phyloP scores from a whole-genome alignment of 352 stramenopile genomes.

The Halophytophthora batemanensis region DNA sequence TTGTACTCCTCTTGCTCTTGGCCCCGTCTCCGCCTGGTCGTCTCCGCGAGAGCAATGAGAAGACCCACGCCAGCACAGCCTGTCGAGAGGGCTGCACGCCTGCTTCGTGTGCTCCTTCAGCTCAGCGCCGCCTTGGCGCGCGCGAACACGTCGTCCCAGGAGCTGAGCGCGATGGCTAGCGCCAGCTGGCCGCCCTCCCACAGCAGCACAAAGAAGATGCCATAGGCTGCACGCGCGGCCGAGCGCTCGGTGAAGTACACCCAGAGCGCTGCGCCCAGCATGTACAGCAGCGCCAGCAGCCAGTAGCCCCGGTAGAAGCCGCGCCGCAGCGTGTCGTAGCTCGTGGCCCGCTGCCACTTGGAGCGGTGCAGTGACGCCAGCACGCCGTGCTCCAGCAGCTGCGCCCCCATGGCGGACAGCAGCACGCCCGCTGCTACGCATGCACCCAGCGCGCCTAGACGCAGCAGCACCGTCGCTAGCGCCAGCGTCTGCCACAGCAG shows the following conservation, averaged over 20 bases:
- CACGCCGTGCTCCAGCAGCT: conserved; percentile 65
- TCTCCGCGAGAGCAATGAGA: background rate
- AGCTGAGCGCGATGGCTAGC: conserved; percentile 53
- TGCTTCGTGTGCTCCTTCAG: conserved; percentile 7
- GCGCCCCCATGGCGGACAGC: conserved; percentile 53
- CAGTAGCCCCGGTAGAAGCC: conserved; percentile 72
- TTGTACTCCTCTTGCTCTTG: too few relatives aligned
- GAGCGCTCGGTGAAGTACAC: conserved; percentile 60
- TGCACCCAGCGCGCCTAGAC: conserved; percentile 1
- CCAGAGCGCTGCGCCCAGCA: conserved; percentile 42
- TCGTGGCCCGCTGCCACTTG: conserved; percentile 39
- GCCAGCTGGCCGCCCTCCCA: conserved; percentile 57
- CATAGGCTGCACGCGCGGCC: conserved; percentile 43
- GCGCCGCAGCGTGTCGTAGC: conserved; percentile 30
- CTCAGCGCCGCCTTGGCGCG: conserved; percentile 26
- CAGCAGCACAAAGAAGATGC: conserved; percentile 43
- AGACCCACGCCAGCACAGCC: conserved; percentile 4
- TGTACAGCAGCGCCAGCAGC: conserved; percentile 40
- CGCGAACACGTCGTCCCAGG: conserved; percentile 45
- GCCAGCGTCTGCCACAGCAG: conserved; percentile 17
- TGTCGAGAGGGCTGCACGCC: background rate
- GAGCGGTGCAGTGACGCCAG: conserved; percentile 47
- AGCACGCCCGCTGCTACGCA: conserved; percentile 28
- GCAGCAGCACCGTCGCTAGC: conserved; percentile 10
- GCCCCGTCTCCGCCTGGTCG: too few relatives aligned